Evolutionary conservation across 2,329 filamentous ascomycete species (phyloP), one percentile per base, ranked within the genome.

Genomic region (Calonectria fujianensis): DNA sequence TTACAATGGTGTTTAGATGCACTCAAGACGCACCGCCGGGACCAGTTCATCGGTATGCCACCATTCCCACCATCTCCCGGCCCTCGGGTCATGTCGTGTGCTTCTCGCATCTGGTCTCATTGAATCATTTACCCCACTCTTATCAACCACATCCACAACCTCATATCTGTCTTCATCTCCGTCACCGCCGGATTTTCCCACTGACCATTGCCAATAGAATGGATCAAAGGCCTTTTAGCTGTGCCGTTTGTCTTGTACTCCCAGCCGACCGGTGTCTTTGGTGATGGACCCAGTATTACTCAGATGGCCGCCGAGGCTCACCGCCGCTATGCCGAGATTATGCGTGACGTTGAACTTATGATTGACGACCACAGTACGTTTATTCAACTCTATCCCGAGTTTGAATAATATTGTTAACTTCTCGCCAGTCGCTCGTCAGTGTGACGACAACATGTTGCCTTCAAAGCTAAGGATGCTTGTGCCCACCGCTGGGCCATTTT

Each of bases 161-260:
- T 66, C 70, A 69, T 37, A 48, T 52, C 48, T 51, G 54, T 9
- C 37, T 45, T 16, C 66, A 48, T 48, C 45, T 48, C 45, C 45
- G 45, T n/a, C n/a, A 41, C 32, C 37, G 16, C 54, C 29, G 16
- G 45, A 48, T 31, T 31, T 63, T 39, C 52, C 29, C 35, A 18
- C 75, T 77, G 37, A 78, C 57, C 39, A 27, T 45, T 16, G n/a
- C 59, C 24, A n/a, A 75, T 81, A 92, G 95, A 98, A 93, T 98
- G 96, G 96, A 95, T 98, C 89, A 98, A 99, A 87, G 95, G 94
- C 50, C 91, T 98, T 5, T 89, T 98, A 16, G 97, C 97, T 1
- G 96, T 98, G 0, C 97, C 97, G 0, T 99, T 99, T 83, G 96
- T 99, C 50, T 91, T 99, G 69, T 96, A 98, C 84, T 98, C 96